Evolutionary conservation across 805 yeast species (phyloP).

Genomic region (Zygoascus flipseniorum): DNA sequence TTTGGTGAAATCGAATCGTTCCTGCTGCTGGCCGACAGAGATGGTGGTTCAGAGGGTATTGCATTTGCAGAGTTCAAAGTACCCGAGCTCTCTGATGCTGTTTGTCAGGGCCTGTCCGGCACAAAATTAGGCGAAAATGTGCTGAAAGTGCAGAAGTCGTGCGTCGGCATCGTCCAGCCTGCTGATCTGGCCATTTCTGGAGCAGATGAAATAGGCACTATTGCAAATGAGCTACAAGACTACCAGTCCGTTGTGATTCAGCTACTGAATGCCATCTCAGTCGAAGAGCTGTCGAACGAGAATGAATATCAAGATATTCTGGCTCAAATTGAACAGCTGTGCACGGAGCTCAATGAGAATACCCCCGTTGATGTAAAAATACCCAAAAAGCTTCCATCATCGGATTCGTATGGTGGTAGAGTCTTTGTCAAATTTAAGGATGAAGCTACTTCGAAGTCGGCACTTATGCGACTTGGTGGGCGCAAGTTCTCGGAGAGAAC

Average conservation of each 20-base stretch:
- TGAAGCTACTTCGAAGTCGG: conserved; percentile 43
- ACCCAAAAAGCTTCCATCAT: conserved; percentile 31
- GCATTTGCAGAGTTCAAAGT: conserved; percentile 45
- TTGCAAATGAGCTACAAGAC: conserved; percentile 22
- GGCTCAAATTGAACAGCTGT: conserved; percentile 44
- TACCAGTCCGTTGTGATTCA: conserved; percentile 40
- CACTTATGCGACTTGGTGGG: conserved; percentile 55
- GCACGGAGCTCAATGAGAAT: conserved; percentile 40
- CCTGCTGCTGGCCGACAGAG: conserved; percentile 34
- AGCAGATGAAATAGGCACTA: conserved; percentile 24
- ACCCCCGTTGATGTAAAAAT: conserved; percentile 43
- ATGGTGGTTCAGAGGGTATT: conserved; percentile 46
- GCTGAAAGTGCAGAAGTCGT: conserved; percentile 33
- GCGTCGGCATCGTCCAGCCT: conserved; percentile 23
- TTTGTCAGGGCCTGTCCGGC: conserved; percentile 29
- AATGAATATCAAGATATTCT: conserved; percentile 40
- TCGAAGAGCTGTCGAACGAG: conserved; percentile 52
- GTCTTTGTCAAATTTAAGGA: conserved; percentile 58
- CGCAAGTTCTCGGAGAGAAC: conserved; percentile 58
- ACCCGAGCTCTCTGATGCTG: conserved; percentile 20
- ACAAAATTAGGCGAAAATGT: conserved; percentile 31
- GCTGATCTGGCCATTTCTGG: conserved; percentile 20
- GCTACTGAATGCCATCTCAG: conserved; percentile 55
- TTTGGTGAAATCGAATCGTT: conserved; percentile 36
- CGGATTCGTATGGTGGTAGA: conserved; percentile 45